Evolutionary conservation across 306 rosid genomes (phyloP), one percentile per base, ranked within the genome.

Genomic region (Pueraria montana): DNA sequence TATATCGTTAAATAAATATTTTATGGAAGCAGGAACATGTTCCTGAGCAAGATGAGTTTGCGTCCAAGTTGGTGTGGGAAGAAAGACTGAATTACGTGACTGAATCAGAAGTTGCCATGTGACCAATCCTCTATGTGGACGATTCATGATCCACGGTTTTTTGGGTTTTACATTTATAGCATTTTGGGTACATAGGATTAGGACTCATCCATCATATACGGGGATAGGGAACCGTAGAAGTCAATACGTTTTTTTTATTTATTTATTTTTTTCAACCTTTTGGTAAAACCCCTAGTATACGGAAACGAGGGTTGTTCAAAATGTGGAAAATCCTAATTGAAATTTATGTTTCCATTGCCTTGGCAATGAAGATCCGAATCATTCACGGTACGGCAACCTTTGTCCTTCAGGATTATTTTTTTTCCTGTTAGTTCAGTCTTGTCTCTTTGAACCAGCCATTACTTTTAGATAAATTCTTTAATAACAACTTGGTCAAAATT

Each of bases 61-160:
- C 92, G 30, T 87, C 99, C 78, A 91, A 94, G 91, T 84, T 96
- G 95, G 98, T 91, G 64, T 96, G 99, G 99, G 99, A 94, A 72
- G 97, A 89, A 11, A 90, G 97, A 82, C 85, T 87, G 65, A 90
- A 68, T 78, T 88, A 87, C 69, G 91, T 88, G 82, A 78, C 91
- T 1, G 99, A 89, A 80, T 87, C 97, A 21, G 93, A 87, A 85
- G 87, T 94, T 14, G 93, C 97, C 81, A 90, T 92, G 88, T 94
- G 87, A 88, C 21, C 4, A n/a, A 65, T 26, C 23, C 17, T 70
- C 36, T 30, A 66, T 69, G 18, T 5, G 80, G 82, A 65, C 43
- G 27, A 69, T 59, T 80, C 49, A 62, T 26, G 43, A 52, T 48
- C 26, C 32, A 49, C 52, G 56, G 45, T 73, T 87, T 91, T 61